Percentiles rank a stretch among this genome's conserved stretches.
phyloP scores from a whole-genome alignment of 768 basidiomycete species.

The Hemileccinum rubropunctum region DNA sequence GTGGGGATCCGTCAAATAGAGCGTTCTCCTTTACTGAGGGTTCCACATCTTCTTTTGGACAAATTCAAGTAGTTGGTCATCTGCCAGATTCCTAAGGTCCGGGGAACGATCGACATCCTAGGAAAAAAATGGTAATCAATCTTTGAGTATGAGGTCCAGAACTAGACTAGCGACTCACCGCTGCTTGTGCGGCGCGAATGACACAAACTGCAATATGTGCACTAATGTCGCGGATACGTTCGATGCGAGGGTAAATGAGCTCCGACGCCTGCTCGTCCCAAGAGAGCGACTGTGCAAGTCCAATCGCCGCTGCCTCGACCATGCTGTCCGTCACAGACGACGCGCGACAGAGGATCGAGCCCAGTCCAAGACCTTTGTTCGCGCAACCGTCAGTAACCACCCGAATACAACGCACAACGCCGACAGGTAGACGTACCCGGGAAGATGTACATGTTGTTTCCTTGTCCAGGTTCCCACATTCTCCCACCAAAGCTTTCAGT shows the following conservation, averaged over 20 bases:
- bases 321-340: conserved; percentile 76
- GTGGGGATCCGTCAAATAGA: no score
- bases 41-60: conserved; percentile 73
- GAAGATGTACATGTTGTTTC: conserved; percentile 93
- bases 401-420: not conserved
- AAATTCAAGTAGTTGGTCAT: conserved; percentile 51
- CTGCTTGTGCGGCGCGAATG: conserved; percentile 77
- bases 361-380: conserved; percentile 52
- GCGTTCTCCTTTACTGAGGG: conserved; percentile 36
- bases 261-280: conserved; percentile 61
- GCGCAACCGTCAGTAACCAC: conserved; percentile 1
- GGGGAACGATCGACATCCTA: conserved; percentile 54
- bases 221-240: conserved; percentile 85
- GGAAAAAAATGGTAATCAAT: conserved; percentile 3
- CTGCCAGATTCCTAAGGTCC: conserved; percentile 54
- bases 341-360: conserved; percentile 68
- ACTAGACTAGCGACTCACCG: conserved; percentile 42
- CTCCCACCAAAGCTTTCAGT: conserved; percentile 53
- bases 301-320: conserved; percentile 85
- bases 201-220: conserved; percentile 70
- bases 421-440: conserved; percentile 40
- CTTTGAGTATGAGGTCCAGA: conserved; percentile 14
- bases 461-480: conserved; percentile 76
- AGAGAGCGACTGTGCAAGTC: conserved; percentile 72
- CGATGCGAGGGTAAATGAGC: conserved; percentile 80